Evolutionary conservation across 2,329 filamentous ascomycete species (phyloP).

Genomic region (Corynespora cassiicola): DNA sequence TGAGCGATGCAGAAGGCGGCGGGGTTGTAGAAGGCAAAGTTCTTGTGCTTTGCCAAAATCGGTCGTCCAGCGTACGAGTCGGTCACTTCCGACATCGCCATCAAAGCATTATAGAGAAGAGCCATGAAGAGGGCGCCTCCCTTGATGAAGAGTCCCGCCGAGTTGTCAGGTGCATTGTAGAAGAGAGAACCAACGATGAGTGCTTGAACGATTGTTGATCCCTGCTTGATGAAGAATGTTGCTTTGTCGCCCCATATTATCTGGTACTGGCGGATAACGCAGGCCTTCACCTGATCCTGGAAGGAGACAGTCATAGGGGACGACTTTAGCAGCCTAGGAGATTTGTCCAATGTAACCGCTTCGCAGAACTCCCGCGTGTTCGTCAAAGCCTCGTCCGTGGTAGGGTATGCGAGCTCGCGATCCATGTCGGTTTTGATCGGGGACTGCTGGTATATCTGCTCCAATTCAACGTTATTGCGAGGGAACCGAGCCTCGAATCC

Average conservation of each 20-base stretch:
- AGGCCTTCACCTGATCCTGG: constrained; percentile 58
- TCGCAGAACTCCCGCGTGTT: constrained; percentile 59
- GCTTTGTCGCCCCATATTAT: constrained; percentile 70
- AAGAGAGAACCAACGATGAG: constrained; percentile 72
- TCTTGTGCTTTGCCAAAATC: constrained; percentile 85
- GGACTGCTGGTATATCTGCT: constrained; percentile 57
- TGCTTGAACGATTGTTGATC: constrained; percentile 63
- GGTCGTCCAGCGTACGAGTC: constrained; percentile 66
- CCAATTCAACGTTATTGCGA: constrained; percentile 51
- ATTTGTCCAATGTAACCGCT: constrained; percentile 61
- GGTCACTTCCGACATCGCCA: constrained; percentile 71
- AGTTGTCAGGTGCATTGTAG: constrained; percentile 66
- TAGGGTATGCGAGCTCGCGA: constrained; percentile 64
- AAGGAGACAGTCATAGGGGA: constrained; percentile 59
- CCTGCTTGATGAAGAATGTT: constrained; percentile 68
- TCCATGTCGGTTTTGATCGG: constrained; percentile 59
- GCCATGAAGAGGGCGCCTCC: constrained; percentile 69
- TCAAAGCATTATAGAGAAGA: constrained; percentile 66
- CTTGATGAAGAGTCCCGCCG: constrained; percentile 68
- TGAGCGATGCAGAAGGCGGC: constrained; percentile 77
- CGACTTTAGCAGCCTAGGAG: constrained; percentile 58
- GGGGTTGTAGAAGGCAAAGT: constrained; percentile 89
- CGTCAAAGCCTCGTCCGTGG: constrained; percentile 51
- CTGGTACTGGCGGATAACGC: constrained; percentile 67
- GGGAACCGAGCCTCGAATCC: constrained; percentile 52